Percentiles rank a stretch among this genome's conserved stretches.
Evolutionary conservation across 2,329 filamentous ascomycete genomes (phyloP).

Genomic region (Emydomyces testavorans): DNA sequence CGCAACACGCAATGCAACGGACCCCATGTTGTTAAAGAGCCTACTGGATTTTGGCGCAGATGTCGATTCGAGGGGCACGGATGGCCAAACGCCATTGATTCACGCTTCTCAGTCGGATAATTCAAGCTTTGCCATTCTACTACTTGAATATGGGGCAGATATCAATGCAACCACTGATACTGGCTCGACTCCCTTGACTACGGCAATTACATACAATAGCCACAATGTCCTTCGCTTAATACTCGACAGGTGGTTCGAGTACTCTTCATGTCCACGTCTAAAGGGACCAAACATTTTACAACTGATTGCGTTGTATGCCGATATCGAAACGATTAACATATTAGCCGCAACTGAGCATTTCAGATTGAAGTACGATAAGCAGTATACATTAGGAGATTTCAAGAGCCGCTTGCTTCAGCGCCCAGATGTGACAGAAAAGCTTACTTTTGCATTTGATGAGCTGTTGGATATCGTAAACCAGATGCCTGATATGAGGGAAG

Average conservation of each 20-base stretch:
- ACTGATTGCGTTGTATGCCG: conserved; percentile 23
- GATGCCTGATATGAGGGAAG: conserved; percentile 8
- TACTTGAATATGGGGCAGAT: conserved; percentile 28
- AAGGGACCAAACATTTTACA: conserved; percentile 22
- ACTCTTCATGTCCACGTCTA: conserved; percentile 26
- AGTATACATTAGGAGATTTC: conserved; percentile 18
- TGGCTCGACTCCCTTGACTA: conserved; percentile 26
- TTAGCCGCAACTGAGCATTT: conserved; percentile 22
- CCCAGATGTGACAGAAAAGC: conserved; percentile 16
- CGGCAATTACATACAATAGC: conserved; percentile 27
- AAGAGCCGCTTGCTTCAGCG: conserved; percentile 14
- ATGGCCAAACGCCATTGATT: conserved; percentile 25
- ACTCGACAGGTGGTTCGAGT: conserved; percentile 29
- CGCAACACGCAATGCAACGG: conserved; percentile 24
- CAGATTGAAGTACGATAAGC: conserved; percentile 20
- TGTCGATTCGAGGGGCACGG: conserved; percentile 22
- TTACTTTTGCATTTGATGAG: conserved; percentile 16
- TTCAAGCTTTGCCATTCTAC: conserved; percentile 24
- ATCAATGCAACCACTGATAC: conserved; percentile 24
- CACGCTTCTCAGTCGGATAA: conserved; percentile 25
- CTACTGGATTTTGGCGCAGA: conserved; percentile 26
- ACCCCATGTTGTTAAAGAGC: conserved; percentile 23
- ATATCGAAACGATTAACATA: conserved; percentile 23
- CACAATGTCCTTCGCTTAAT: conserved; percentile 27
- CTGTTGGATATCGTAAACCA: conserved; percentile 16